Evolutionary conservation across 2,329 filamentous ascomycete species (phyloP).

Genomic region (Tolypocladium album): DNA sequence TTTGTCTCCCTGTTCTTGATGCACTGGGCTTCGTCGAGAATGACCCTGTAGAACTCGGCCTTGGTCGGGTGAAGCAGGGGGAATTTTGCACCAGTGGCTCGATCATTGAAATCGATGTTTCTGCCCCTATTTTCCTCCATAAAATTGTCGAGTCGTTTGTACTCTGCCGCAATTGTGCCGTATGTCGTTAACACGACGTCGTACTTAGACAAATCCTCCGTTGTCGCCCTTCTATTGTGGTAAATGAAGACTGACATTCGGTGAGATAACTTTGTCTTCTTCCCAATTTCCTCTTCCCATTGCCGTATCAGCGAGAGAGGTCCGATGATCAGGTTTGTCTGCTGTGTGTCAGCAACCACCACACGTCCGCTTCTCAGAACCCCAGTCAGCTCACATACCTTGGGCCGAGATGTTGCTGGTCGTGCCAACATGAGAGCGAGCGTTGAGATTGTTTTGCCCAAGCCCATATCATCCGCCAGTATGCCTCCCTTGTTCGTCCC

Average conservation of each 20-base stretch:
- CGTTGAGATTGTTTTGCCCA: conserved; percentile 83
- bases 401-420: conserved; percentile 37
- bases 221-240: conserved; percentile 56
- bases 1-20: conserved; percentile 73
- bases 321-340: conserved; percentile 75
- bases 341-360: conserved; percentile 22
- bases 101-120: conserved; percentile 24
- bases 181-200: conserved; percentile 83
- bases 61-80: conserved; percentile 48
- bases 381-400: conserved; percentile 12
- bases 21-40: conserved; percentile 75
- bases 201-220: conserved; percentile 50
- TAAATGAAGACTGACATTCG: conserved; percentile 56
- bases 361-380: background rate
- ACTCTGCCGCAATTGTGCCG: conserved; percentile 52
- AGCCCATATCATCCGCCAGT: conserved; percentile 84
- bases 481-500: conserved; percentile 78
- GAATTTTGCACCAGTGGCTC: conserved; percentile 26
- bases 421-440: conserved; percentile 65
- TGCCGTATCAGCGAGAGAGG: conserved; percentile 73
- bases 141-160: conserved; percentile 52
- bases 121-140: conserved; percentile 35
- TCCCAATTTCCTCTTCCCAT: conserved; percentile 71
- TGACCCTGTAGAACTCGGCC: conserved; percentile 65
- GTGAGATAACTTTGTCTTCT: conserved; percentile 51